A percentile compares a stretch with the other conserved stretches of the same genome.
phyloP scores from a whole-genome alignment of 345 rosid genomes.

The Clausena lansium region DNA sequence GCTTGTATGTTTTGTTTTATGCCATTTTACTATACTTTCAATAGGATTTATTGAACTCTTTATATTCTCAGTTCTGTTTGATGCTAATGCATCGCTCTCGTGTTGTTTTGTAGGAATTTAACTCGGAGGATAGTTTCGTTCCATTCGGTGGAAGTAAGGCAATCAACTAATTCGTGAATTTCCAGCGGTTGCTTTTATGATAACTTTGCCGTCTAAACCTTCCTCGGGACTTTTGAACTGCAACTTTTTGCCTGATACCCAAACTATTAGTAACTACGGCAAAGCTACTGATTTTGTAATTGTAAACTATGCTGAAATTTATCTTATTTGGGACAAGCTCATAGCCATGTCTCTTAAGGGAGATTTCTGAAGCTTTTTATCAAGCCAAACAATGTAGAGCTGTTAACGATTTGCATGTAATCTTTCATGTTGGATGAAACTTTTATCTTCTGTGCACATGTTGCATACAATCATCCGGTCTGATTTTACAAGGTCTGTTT shows the following conservation, averaged over 20 bases:
- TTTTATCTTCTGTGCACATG: background rate
- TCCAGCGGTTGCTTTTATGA: background rate
- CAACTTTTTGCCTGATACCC: slow-evolving; percentile 7
- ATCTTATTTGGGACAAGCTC: background rate
- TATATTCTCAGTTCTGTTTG: background rate
- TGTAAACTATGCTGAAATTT: background rate
- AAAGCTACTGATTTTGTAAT: background rate
- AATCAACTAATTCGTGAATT: slow-evolving; percentile 23
- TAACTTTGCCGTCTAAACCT: background rate
- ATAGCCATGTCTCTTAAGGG: background rate
- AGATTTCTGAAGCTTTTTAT: background rate
- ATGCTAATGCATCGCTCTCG: background rate
- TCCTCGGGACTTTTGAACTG: background rate
- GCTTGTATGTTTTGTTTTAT: slow-evolving; percentile 49
- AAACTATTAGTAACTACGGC: background rate
- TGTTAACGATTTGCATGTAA: background rate
- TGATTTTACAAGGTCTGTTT: background rate
- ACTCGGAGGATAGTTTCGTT: slow-evolving; percentile 85
- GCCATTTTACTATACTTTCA: background rate
- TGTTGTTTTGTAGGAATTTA: slow-evolving; percentile 62
- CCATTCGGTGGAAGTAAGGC: slow-evolving; percentile 74
- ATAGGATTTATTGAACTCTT: background rate
- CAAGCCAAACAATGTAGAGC: background rate
- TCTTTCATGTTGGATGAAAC: background rate
- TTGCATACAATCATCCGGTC: background rate